Base-by-base conservation (phyloP, 768 basidiomycete species). In the Termitomyces titanicus region DNA sequence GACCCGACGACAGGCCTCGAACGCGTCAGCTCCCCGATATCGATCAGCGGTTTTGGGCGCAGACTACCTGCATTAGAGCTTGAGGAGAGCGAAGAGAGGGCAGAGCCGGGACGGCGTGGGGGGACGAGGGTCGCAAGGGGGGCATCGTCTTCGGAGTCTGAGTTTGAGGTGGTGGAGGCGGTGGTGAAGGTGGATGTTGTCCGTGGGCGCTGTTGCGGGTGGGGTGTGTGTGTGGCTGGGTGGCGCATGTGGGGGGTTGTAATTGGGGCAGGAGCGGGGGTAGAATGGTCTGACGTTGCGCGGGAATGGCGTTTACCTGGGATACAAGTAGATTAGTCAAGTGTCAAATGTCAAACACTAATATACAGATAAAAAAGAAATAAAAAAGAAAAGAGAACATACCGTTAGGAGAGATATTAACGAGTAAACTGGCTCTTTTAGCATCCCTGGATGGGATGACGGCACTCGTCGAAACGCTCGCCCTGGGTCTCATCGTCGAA, bases 81-180 rank as follows among this genome's bases (percentile, higher is more conserved):
- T 7, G 70, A 70, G 31, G 74, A 74, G 53, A 68, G 68, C 7
- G 72, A 70, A 7, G 80, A 81, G 55, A 78, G 67, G 17, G 85
- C 76, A 59, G 85, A 88, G 17, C 85, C 87, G 15, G 89, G 88
- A 34, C 89, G 78, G 46, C 74, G 78, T 11, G 89, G 88, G 0
- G 75, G 74, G 7, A 88, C 70, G 34, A 89, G 73, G 1, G 72
- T 75, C 0, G 86, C 84, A 34, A 92, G 75, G 12, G 89, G 89
- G 2, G 83, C 79, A 55, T 87, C 80, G 50, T 81, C 83, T 78
- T 80, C 33, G 1, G 52, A 42, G 34, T 35, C 33, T 1, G 74
- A 74, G 61, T n/a, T n/a, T n/a, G 42, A 37, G 33, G 53, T 40
- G 31, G 33, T n/a, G 11, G 52, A 53, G 27, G 31, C 3, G 13